Evolutionary conservation across 2,329 filamentous ascomycete species (phyloP).

Genomic region (Aspergillus unguis): DNA sequence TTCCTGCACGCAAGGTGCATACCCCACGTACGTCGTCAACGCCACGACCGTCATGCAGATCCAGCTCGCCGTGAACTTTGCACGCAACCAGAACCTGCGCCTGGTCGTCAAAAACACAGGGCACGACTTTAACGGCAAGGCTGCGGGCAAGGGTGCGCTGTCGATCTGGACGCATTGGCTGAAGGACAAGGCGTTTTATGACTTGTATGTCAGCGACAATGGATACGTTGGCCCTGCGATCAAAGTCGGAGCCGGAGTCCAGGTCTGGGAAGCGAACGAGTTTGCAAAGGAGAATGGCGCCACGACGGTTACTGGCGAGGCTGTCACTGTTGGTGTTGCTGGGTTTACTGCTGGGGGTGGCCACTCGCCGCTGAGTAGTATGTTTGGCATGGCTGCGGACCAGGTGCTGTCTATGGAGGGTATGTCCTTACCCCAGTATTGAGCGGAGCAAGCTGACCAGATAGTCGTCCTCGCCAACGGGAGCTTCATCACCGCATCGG

Average conservation of each 20-base stretch:
- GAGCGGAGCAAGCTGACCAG: background rate
- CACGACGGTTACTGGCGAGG: slow-evolving; percentile 52
- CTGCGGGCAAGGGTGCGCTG: slow-evolving; percentile 53
- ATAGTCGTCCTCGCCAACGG: slow-evolving; percentile 19
- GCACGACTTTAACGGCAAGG: slow-evolving; percentile 49
- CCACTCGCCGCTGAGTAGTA: slow-evolving; percentile 42
- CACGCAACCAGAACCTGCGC: slow-evolving; percentile 30
- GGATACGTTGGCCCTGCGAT: slow-evolving; percentile 50
- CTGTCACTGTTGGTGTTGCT: slow-evolving; percentile 51
- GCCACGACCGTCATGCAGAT: slow-evolving; percentile 31
- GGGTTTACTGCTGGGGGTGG: slow-evolving; percentile 46
- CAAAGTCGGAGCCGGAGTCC: slow-evolving; percentile 53
- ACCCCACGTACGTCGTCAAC: slow-evolving; percentile 36
- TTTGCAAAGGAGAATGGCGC: slow-evolving; percentile 45
- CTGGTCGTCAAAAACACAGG: slow-evolving; percentile 45
- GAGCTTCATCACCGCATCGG: slow-evolving; percentile 20
- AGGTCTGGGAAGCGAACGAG: slow-evolving; percentile 49
- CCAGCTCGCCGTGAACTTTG: slow-evolving; percentile 31
- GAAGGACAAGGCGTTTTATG: slow-evolving; percentile 28
- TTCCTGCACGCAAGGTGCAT: slow-evolving; percentile 28
- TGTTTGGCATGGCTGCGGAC: slow-evolving; percentile 56
- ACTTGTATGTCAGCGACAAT: slow-evolving; percentile 29
- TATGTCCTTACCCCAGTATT: background rate
- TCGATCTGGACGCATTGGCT: slow-evolving; percentile 25
- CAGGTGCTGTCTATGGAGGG: slow-evolving; percentile 50